Evolutionary conservation across 768 basidiomycete genomes (phyloP).

Genomic region (Psilocybe tampanensis): DNA sequence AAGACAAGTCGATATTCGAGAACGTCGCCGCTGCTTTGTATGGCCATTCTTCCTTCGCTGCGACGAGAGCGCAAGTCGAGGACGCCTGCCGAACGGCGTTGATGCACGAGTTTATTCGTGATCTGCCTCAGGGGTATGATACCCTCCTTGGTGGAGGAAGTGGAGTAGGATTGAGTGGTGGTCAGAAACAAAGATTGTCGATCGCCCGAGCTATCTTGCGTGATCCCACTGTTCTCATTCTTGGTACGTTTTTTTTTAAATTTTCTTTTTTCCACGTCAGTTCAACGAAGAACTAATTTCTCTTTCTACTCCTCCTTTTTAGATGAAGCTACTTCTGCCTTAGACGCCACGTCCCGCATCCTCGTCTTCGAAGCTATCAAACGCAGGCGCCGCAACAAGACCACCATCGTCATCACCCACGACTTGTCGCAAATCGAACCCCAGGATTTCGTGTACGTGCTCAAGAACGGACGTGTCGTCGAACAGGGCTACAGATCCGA

Average conservation of each 20-base stretch:
- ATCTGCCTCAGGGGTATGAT: slow-evolving; percentile 88
- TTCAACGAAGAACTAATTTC: slow-evolving; percentile 40
- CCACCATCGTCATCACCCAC: slow-evolving; percentile 94
- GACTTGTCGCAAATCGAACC: slow-evolving; percentile 84
- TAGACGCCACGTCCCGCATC: slow-evolving; percentile 88
- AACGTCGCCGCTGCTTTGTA: slow-evolving; percentile 62
- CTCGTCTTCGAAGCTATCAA: slow-evolving; percentile 78
- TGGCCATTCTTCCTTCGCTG: slow-evolving; percentile 59
- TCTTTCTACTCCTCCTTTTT: slow-evolving; percentile 31
- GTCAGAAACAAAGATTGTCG: slow-evolving; percentile 89
- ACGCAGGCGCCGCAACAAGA: slow-evolving; percentile 73
- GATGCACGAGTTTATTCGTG: slow-evolving; percentile 84
- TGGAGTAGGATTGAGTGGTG: slow-evolving; percentile 84
- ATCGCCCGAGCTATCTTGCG: slow-evolving; percentile 86
- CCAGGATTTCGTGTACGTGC: slow-evolving; percentile 90
- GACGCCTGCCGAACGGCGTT: slow-evolving; percentile 84
- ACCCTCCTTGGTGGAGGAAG: slow-evolving; percentile 55
- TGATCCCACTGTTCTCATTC: slow-evolving; percentile 86
- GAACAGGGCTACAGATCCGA: slow-evolving; percentile 89
- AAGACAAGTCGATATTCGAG: slow-evolving; percentile 79
- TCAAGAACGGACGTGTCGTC: slow-evolving; percentile 76
- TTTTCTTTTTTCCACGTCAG: background rate
- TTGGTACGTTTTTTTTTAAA: slow-evolving; percentile 75
- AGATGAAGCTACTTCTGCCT: slow-evolving; percentile 83
- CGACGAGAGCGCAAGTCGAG: slow-evolving; percentile 69